Evolutionary conservation across 1,284 basidiomycete genomes (phyloP), one percentile per base, ranked within the genome.

Genomic region (Golubevia sp.): DNA sequence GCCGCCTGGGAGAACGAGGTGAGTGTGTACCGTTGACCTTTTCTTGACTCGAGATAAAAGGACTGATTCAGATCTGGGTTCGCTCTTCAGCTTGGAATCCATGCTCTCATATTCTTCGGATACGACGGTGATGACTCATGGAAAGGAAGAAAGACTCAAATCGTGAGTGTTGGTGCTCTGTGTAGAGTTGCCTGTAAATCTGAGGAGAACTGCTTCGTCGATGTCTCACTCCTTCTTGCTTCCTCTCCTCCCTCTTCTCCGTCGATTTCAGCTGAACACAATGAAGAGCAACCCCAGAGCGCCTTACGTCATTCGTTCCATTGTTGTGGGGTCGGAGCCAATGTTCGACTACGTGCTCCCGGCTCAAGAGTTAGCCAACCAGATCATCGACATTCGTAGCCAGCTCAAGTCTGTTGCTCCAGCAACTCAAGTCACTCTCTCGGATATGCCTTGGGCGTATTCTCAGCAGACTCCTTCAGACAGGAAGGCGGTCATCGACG

Each of bases 241-340:
- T 11, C 30, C 30, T 34, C 11, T 34, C 5, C 11, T 11, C 30
- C 30, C 11, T 34, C 30, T 3, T 34, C 30, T 34, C 11, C 30
- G 11, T 34, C 30, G 30, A 3, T 52, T 26, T 26, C 21, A 23
- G 50, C 15, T 91, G 56, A 81, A 82, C n/a, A 85, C 86, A 2
- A 87, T 91, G 51, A 88, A 88, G 58, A 84, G 85, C 48, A 91
- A 90, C 69, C 88, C 88, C 21, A 88, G 87, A 76, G 90, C 89
- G 24, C 88, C 88, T 63, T 91, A 88, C 73, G 86, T 91, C 51
- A 90, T 90, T 2, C 87, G 90, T 34, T 88, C 86, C 2, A 84
- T 91, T 5, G 89, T 90, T 64, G 90, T 91, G 62, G 90, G 90
- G n/a, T 90, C 89, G 0, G 91, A 92, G 71, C 91, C 91, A 2